Conservation (phyloP, 371 early-diverging fungal genomes). For the Mucor piriformis region DNA sequence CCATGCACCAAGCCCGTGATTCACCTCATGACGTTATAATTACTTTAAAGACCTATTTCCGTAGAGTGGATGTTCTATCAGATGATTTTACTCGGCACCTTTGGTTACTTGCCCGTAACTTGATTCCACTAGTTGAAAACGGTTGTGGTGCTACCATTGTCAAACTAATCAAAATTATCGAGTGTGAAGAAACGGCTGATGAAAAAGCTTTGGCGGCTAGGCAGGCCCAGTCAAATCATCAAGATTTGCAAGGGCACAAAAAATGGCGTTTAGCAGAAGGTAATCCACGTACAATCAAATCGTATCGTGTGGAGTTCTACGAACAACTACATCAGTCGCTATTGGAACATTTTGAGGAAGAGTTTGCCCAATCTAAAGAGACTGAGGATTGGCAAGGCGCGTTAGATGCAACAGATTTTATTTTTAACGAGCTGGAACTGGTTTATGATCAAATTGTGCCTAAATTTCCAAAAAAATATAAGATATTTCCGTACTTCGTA, state of each 20-base stretch:
- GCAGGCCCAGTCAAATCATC: conserved; percentile 58
- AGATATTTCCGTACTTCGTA: conserved; percentile 90
- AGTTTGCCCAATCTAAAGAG: conserved; percentile 54
- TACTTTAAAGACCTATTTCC: conserved; percentile 83
- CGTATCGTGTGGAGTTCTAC: conserved; percentile 77
- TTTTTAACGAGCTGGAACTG: conserved; percentile 87
- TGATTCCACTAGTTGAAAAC: conserved; percentile 76
- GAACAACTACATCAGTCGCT: conserved; percentile 76
- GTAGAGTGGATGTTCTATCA: conserved; percentile 76
- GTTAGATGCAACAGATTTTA: conserved; percentile 73
- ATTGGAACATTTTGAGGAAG: conserved; percentile 57
- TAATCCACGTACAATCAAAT: conserved; percentile 68
- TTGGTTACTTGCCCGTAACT: conserved; percentile 79
- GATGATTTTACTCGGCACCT: conserved; percentile 84
- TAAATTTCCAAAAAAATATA: conserved; percentile 88
- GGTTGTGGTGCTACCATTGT: conserved; percentile 75
- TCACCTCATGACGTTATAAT: conserved; percentile 79
- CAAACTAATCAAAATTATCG: conserved; percentile 88
- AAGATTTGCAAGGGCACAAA: conserved; percentile 54
- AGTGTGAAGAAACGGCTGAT: conserved; percentile 87
- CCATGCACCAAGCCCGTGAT: conserved; percentile 76
- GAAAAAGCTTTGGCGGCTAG: conserved; percentile 70
- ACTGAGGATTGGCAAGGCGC: conserved; percentile 58
- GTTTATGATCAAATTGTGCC: conserved; percentile 88
- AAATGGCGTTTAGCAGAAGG: conserved; percentile 62